Base-by-base conservation (phyloP, 2,329 filamentous ascomycete genomes). In the Penicillium vulpinum region DNA sequence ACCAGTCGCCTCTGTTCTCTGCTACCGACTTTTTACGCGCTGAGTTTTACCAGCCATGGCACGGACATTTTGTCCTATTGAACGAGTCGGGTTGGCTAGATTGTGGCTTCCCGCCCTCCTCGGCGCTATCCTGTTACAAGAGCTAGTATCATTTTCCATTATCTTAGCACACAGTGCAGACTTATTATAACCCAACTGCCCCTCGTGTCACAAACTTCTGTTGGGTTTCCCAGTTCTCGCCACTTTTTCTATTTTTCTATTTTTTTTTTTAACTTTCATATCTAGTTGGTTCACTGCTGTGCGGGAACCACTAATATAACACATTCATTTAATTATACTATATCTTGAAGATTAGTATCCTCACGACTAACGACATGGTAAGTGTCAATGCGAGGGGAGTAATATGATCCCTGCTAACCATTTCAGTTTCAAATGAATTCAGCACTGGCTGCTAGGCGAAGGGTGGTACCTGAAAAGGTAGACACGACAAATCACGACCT, bases 31-130 rank as follows among this genome's bases (percentile, higher is more conserved):
- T 38, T 41, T 36, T 41, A 41, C 46, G 21, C 56, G 47, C 62
- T 54, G 55, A 44, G 60, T 62, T 64, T 62, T 57, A 64, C 48
- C 50, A 60, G 59, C 57, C 62, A 60, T 45, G 44, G 49, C 52
- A 60, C 56, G 33, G 56, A 45, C 31, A 35, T 45, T 54, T 31
- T 26, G 21, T 44, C 36, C 26, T 7, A 26, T 31, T 28, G 21
- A 40, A n/a, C 48, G n/a, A 9, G 39, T 41, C 22, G 41, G 36
- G 38, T 49, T 54, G 43, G 51, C 39, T 26, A 24, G 36, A 39
- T 44, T 33, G 50, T 47, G n/a, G n/a, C n/a, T 48, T 51, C 39
- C 59, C n/a, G n/a, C n/a, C n/a, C n/a, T n/a, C n/a, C n/a, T n/a
- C 49, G 57, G 57, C 60, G 57, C 55, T 41, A n/a, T n/a, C n/a